A percentile compares a stretch with the other conserved stretches of the same genome.
Conservation (phyloP, 352 stramenopile genomes). For the Plasmopara halstedii region DNA sequence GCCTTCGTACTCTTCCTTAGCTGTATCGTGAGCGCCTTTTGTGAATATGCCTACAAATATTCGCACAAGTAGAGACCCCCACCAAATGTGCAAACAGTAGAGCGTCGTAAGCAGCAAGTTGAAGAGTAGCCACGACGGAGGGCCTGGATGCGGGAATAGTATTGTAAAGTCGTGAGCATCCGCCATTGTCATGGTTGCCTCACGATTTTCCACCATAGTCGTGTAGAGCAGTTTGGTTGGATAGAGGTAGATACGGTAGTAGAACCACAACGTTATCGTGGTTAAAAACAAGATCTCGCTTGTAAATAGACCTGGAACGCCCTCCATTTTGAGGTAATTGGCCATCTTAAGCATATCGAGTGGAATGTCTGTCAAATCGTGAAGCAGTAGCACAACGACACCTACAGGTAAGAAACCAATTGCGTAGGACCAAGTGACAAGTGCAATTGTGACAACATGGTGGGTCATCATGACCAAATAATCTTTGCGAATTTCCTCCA, state of each 20-base stretch:
- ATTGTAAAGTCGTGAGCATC: slow-evolving; percentile 65
- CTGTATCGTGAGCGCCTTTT: slow-evolving; percentile 67
- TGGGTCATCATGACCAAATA: slow-evolving; percentile 89
- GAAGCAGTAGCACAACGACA: slow-evolving; percentile 75
- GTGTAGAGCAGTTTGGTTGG: slow-evolving; percentile 75
- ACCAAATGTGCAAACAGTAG: slow-evolving; percentile 82
- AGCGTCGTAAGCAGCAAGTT: slow-evolving; percentile 68
- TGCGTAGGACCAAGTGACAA: slow-evolving; percentile 79
- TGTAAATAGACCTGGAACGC: slow-evolving; percentile 52
- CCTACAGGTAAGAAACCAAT: slow-evolving; percentile 78
- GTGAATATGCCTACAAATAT: slow-evolving; percentile 58
- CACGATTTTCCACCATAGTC: slow-evolving; percentile 61
- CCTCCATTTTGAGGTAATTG: slow-evolving; percentile 87
- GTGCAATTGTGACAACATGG: slow-evolving; percentile 80
- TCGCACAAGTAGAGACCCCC: slow-evolving; percentile 65
- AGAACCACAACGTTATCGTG: slow-evolving; percentile 63
- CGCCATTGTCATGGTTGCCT: slow-evolving; percentile 64
- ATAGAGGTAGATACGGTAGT: slow-evolving; percentile 84
- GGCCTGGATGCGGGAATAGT: slow-evolving; percentile 56
- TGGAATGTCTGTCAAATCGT: slow-evolving; percentile 85
- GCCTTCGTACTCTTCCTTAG: slow-evolving; percentile 83
- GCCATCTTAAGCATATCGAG: slow-evolving; percentile 86
- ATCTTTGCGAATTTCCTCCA: slow-evolving; percentile 85
- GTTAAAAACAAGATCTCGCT: slow-evolving; percentile 70
- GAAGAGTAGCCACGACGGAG: slow-evolving; percentile 77